phyloP scores from a whole-genome alignment of 2,329 filamentous ascomycete species.

The Elsinoe perseae region DNA sequence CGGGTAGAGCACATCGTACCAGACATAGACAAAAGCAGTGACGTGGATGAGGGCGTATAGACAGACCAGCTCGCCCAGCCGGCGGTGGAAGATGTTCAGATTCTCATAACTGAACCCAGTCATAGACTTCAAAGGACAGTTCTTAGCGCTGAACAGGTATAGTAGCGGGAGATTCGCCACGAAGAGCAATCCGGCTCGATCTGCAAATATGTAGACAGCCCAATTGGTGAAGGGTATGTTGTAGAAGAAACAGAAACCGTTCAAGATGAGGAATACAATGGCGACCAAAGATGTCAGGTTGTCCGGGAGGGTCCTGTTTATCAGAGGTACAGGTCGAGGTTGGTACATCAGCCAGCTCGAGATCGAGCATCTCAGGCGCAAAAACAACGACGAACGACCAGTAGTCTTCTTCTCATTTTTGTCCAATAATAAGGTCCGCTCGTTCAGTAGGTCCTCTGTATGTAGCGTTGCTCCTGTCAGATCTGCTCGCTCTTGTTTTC shows the following conservation, averaged over 20 bases:
- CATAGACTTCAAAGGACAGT: slow-evolving; percentile 53
- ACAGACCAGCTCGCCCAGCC: slow-evolving; percentile 55
- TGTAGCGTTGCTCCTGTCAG: not conserved
- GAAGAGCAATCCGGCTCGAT: slow-evolving; percentile 49
- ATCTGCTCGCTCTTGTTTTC: slow-evolving; percentile 14
- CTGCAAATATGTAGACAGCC: slow-evolving; percentile 51
- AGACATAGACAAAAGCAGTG: slow-evolving; percentile 47
- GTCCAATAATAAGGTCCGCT: slow-evolving; percentile 31
- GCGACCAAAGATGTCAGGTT: slow-evolving; percentile 51
- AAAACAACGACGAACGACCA: not conserved
- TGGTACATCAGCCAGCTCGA: slow-evolving; percentile 46
- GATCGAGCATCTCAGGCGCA: slow-evolving; percentile 9
- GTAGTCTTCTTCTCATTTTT: slow-evolving; percentile 12
- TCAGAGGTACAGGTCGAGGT: slow-evolving; percentile 48
- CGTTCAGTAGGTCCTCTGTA: slow-evolving; percentile 16
- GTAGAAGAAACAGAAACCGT: slow-evolving; percentile 52
- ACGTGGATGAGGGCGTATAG: slow-evolving; percentile 52
- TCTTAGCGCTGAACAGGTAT: slow-evolving; percentile 60
- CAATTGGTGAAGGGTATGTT: slow-evolving; percentile 40
- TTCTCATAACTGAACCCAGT: slow-evolving; percentile 60
- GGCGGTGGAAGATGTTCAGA: slow-evolving; percentile 58
- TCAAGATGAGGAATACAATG: slow-evolving; percentile 45
- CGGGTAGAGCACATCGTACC: slow-evolving; percentile 46
- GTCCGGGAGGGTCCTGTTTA: slow-evolving; percentile 51
- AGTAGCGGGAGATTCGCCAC: slow-evolving; percentile 46